Evolutionary conservation across 176 grass and related monocot genomes (phyloP).

Genomic region (Elaeis guineensis): DNA sequence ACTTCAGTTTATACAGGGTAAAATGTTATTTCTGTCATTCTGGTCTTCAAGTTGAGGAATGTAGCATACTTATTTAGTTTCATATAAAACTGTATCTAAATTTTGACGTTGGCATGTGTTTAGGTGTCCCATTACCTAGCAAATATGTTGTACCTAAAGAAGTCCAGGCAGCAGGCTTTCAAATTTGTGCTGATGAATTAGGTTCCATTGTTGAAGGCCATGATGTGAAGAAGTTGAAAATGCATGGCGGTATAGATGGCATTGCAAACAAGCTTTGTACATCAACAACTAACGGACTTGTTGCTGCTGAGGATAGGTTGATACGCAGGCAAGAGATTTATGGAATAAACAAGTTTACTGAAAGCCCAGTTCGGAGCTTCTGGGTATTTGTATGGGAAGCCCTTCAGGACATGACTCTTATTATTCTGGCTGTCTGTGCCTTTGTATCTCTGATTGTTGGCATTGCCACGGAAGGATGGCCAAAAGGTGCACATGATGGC

Average conservation of each 20-base stretch:
- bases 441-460: constrained; percentile 83
- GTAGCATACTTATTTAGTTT: too few species aligned
- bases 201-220: constrained; percentile 82
- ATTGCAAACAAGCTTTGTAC: constrained; percentile 66
- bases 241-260: constrained; percentile 45
- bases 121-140: constrained; percentile 45
- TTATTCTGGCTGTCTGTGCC: constrained; percentile 78
- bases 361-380: constrained; percentile 64
- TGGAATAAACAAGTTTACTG: constrained; percentile 88
- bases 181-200: constrained; percentile 69
- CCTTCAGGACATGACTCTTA: constrained; percentile 77
- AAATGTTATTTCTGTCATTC: constrained; percentile 6
- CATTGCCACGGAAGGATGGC: constrained; percentile 84
- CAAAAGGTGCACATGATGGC: constrained; percentile 88
- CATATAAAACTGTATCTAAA: not conserved
- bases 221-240: constrained; percentile 70
- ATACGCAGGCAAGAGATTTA: constrained; percentile 63
- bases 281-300: constrained; percentile 39
- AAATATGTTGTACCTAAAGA: constrained; percentile 66
- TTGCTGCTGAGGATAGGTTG: constrained; percentile 40
- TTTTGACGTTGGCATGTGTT: not conserved
- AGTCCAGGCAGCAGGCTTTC: constrained; percentile 68
- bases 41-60: not conserved
- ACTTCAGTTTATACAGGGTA: constrained; percentile 50
- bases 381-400: constrained; percentile 98